These are phyloP conservation scores for Arthroderma sp. DNA, from an alignment of 2,329 filamentous ascomycete genomes.

Conservation along the genomic window DNA sequence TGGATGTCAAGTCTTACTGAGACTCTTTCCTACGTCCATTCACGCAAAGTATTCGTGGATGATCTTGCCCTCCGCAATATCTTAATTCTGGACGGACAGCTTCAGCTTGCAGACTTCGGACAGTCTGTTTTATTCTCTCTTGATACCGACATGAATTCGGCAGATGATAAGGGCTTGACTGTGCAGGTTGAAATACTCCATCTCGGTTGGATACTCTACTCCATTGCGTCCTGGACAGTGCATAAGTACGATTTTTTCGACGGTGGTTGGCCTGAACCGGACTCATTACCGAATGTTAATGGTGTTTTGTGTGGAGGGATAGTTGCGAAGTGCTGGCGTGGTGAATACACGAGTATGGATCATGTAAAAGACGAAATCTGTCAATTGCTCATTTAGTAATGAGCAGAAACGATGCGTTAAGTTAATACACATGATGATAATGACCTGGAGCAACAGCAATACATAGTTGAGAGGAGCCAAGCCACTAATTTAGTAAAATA, in stretches of 20 bases:
- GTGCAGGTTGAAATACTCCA: slow-evolving; percentile 9
- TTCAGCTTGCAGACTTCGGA: slow-evolving; percentile 7
- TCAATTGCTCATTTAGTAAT: slow-evolving; percentile 4
- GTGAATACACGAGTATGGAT: slow-evolving; percentile 9
- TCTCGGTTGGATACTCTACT: slow-evolving; percentile 9
- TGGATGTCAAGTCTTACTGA: slow-evolving; percentile 11
- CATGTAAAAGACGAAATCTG: slow-evolving; percentile 5
- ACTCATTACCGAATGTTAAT: slow-evolving; percentile 5
- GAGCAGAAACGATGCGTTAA: too few relatives aligned
- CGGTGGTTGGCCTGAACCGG: slow-evolving; percentile 6
- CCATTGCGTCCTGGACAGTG: slow-evolving; percentile 5
- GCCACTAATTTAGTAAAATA: too few relatives aligned
- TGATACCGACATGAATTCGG: slow-evolving; percentile 5
- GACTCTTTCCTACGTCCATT: slow-evolving; percentile 9
- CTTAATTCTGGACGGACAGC: slow-evolving; percentile 5
- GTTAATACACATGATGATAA: too few relatives aligned
- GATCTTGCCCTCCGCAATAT: slow-evolving; percentile 13
- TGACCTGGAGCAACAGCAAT: too few relatives aligned
- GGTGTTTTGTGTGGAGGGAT: slow-evolving; percentile 7
- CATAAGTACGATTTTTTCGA: slow-evolving; percentile 8
- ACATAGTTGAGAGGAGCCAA: too few relatives aligned
- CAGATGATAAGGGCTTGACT: slow-evolving; percentile 4
- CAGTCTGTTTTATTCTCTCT: slow-evolving; percentile 8
- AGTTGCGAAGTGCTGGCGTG: slow-evolving; percentile 8
- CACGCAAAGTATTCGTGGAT: slow-evolving; percentile 10